These are phyloP conservation scores for Hirsutella minnesotensis DNA, from an alignment of 2,329 filamentous ascomycete genomes.

Conservation along the genomic window DNA sequence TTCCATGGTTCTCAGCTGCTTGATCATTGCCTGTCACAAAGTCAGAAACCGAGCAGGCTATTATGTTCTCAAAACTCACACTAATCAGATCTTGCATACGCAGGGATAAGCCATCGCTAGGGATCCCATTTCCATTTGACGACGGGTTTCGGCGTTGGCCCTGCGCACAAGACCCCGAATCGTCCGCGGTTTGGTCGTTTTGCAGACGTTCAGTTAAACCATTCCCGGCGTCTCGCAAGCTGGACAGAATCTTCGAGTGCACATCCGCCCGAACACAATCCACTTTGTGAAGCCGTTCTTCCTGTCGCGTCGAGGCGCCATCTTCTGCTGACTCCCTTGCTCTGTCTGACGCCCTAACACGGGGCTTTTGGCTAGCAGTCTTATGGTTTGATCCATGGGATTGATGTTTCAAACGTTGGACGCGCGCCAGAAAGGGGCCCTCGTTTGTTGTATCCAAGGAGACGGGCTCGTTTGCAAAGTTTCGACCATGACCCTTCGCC, in stretches of 20 bases:
- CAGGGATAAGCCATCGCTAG: not conserved
- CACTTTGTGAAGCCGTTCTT: not conserved
- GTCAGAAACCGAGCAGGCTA: not conserved
- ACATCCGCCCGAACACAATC: not conserved
- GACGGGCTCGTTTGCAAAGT: too few species aligned
- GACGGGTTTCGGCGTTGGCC: not conserved
- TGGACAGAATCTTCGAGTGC: slow-evolving; percentile 1
- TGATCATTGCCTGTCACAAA: slow-evolving; percentile 9
- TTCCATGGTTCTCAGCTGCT: slow-evolving; percentile 12
- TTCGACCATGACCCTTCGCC: too few species aligned
- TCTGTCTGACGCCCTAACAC: too few species aligned
- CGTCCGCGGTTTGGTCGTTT: not conserved
- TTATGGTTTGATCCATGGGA: too few species aligned
- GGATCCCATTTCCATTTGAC: not conserved
- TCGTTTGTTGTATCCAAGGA: too few species aligned
- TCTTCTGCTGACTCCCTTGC: too few species aligned
- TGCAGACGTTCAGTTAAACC: not conserved
- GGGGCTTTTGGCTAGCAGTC: too few species aligned
- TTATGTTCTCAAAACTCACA: slow-evolving; percentile 8
- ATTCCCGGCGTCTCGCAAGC: not conserved
- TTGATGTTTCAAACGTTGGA: too few species aligned
- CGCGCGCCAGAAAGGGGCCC: too few species aligned
- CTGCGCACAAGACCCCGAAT: not conserved
- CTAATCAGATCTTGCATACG: slow-evolving; percentile 12
- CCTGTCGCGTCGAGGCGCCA: too few species aligned